Evolutionary conservation across 2,329 filamentous ascomycete genomes (phyloP).

Genomic region (Fusarium agapanthi): DNA sequence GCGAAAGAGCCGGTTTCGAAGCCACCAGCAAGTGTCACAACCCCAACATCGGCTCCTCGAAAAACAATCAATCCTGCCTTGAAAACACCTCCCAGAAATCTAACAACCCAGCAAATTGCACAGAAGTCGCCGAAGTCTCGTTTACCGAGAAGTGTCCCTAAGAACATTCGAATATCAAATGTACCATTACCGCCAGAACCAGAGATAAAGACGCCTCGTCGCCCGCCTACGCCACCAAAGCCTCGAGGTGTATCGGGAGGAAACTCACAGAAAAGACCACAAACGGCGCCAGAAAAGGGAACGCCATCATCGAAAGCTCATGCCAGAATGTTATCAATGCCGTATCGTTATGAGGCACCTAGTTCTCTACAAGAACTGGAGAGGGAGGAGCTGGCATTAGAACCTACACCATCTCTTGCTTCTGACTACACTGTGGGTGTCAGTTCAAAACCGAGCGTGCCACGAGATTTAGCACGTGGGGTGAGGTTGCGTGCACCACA

Average conservation of each 20-base stretch:
- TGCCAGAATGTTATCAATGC: slow-evolving; percentile 10
- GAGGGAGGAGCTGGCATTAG: slow-evolving; percentile 5
- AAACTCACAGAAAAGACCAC: slow-evolving; percentile 1
- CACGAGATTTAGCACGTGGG: not conserved
- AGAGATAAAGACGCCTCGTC: slow-evolving; percentile 6
- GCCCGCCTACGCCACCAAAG: slow-evolving; percentile 31
- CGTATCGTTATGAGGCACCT: slow-evolving; percentile 4
- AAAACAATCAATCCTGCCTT: not conserved
- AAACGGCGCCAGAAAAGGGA: slow-evolving; percentile 15
- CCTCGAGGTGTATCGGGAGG: slow-evolving; percentile 4
- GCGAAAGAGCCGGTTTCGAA: not conserved
- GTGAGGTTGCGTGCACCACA: slow-evolving; percentile 7
- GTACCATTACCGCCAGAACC: slow-evolving; percentile 29
- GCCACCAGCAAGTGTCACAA: not conserved
- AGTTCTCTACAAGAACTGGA: slow-evolving; percentile 1
- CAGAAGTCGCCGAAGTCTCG: slow-evolving; percentile 16
- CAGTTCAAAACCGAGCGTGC: not conserved
- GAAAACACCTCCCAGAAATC: not conserved
- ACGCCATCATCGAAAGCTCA: not conserved
- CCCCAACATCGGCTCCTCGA: slow-evolving; percentile 1
- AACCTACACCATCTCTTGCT: slow-evolving; percentile 10
- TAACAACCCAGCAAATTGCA: not conserved
- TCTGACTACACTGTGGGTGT: slow-evolving; percentile 5
- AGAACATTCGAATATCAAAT: slow-evolving; percentile 2
- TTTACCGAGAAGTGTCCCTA: slow-evolving; percentile 7